Evolutionary conservation across 768 basidiomycete genomes (phyloP).

Genomic region (Leccinum boreale): DNA sequence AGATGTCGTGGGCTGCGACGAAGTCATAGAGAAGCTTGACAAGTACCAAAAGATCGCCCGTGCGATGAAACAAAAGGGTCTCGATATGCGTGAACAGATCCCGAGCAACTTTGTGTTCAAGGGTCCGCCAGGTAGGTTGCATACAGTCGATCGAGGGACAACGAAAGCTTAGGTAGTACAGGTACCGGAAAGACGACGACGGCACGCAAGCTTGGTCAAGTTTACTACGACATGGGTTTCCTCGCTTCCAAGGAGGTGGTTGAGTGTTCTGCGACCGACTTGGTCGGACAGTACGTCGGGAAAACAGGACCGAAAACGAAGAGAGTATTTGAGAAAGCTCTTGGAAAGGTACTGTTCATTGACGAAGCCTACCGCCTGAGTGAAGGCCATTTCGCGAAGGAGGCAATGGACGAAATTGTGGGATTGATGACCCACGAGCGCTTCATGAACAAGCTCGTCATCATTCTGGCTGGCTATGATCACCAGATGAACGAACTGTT

Average conservation of each 20-base stretch:
- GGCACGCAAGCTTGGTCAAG: constrained; percentile 60
- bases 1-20: constrained; percentile 61
- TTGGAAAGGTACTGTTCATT: constrained; percentile 68
- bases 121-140: constrained; percentile 59
- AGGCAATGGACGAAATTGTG: constrained; percentile 75
- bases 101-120: constrained; percentile 70
- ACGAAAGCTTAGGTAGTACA: constrained; percentile 19
- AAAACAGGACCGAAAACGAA: constrained; percentile 70
- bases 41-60: constrained; percentile 52
- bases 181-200: constrained; percentile 66
- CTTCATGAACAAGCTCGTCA: constrained; percentile 58
- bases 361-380: constrained; percentile 70
- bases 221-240: constrained; percentile 66
- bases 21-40: constrained; percentile 46
- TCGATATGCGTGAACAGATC: constrained; percentile 47
- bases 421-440: constrained; percentile 56
- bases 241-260: constrained; percentile 48
- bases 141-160: not conserved
- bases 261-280: constrained; percentile 69
- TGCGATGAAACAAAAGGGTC: constrained; percentile 38
- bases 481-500: constrained; percentile 63
- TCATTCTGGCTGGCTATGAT: constrained; percentile 72
- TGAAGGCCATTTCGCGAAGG: constrained; percentile 64
- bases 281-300: constrained; percentile 69
- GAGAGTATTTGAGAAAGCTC: constrained; percentile 58